Evolutionary conservation across 2,329 filamentous ascomycete genomes (phyloP).

Genomic region (Fusarium circinatum): DNA sequence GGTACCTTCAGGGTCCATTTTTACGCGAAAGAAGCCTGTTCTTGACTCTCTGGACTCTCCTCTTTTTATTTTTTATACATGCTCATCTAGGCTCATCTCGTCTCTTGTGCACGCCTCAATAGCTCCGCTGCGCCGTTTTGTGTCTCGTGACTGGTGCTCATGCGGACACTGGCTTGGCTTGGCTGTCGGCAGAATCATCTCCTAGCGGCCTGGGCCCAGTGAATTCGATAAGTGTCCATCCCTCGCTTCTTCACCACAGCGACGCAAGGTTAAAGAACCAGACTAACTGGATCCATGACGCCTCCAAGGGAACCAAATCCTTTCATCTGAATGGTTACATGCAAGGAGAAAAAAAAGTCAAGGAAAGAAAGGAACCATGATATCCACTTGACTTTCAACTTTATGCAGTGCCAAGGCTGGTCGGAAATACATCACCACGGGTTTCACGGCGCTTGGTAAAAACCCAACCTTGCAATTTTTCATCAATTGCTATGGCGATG

Average conservation of each 20-base stretch:
- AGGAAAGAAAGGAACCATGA: constrained; percentile 1
- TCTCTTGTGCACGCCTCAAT: constrained; percentile 23
- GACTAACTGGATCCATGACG: constrained; percentile 35
- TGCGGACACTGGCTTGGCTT: constrained; percentile 20
- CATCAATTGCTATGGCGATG: constrained; percentile 32
- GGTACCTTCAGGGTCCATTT: constrained; percentile 26
- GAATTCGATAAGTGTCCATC: constrained; percentile 23
- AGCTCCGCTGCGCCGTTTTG: constrained; percentile 2
- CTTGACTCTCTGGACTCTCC: background rate
- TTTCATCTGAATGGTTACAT: constrained; percentile 18
- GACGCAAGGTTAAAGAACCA: constrained; percentile 30
- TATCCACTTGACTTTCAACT: constrained; percentile 20
- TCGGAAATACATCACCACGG: constrained; percentile 29
- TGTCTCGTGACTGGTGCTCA: constrained; percentile 23
- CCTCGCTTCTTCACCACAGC: constrained; percentile 39
- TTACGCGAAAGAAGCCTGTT: constrained; percentile 14
- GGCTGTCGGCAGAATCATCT: constrained; percentile 15
- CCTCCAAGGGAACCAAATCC: constrained; percentile 17
- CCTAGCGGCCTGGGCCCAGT: constrained; percentile 22
- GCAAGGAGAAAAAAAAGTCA: constrained; percentile 10
- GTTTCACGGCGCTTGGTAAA: constrained; percentile 1
- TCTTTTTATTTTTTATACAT: background rate
- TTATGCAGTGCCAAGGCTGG: constrained; percentile 28
- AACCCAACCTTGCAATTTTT: constrained; percentile 28
- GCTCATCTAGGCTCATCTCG: background rate